Evolutionary conservation across 768 basidiomycete species (phyloP), one percentile per base, ranked within the genome.

Genomic region (Crassisporium funariophilum): DNA sequence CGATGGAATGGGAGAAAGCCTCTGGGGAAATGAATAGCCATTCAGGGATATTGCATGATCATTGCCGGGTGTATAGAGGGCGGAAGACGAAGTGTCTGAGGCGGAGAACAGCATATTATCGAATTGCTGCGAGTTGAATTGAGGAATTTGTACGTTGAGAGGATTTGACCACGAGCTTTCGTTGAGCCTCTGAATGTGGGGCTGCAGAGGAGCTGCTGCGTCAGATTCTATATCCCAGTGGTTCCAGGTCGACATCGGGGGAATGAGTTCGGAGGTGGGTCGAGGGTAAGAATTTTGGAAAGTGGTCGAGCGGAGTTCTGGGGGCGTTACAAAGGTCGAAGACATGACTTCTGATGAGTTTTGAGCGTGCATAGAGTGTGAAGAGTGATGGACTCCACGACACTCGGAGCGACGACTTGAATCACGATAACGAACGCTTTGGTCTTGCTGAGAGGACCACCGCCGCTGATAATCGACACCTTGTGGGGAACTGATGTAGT

Each of bases 1-100:
- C 10, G 71, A 66, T 5, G 66, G 60, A 3, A 63, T 52, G 2
- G 68, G 66, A 20, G 68, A 71, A 23, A 71, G 46, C 5, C 67
- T 63, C 42, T 67, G 57, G 17, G 65, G 58, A 33, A 66, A 67
- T 25, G 57, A 52, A 41, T 57, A 62, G 5, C 59, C 60, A 35
- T 56, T 60, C 19, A 62, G 53, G 17, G 56, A 54, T 34, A 64
- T 56, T 1, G 53, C 38, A n/a, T 60, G 58, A 23, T 59, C 49
- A 21, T 48, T 41, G 23, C 52, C 49, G 16, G 60, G 46, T 20
- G 59, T 51, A 47, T 59, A 64, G 13, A 63, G 49, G 2, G 56
- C 35, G n/a, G 61, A 49, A 21, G 58, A 59, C 3, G 66, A 56
- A 11, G 62, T 56, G 33, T 53, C 60, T 16, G 63, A 53, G 0